Percentiles rank a stretch among this genome's conserved stretches.
Conservation (phyloP, 1,139 yeast genomes). For the Suhomyces bribrorum region DNA sequence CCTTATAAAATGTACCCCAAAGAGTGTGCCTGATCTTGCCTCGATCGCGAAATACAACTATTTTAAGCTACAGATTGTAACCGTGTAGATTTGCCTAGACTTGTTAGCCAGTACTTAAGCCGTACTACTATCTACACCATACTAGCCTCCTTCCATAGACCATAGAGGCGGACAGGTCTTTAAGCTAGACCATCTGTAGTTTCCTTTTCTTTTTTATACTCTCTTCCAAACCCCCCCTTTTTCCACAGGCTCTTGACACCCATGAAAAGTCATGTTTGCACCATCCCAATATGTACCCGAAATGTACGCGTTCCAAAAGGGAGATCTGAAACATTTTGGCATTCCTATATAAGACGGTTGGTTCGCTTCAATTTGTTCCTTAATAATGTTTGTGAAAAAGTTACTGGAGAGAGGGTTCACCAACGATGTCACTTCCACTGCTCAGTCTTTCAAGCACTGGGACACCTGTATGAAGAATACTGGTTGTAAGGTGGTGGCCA, state of each 20-base stretch:
- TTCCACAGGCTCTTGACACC: neutral
- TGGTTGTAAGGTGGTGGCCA: slow-evolving; percentile 74
- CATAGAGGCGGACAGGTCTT: too few species aligned
- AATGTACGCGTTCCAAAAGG: neutral
- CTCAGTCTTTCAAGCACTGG: slow-evolving; percentile 65
- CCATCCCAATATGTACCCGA: too few species aligned
- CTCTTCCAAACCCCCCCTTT: too few species aligned
- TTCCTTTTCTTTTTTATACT: too few species aligned
- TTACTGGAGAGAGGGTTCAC: slow-evolving; percentile 11
- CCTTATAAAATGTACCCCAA: neutral
- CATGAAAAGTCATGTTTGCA: neutral
- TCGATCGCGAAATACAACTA: too few species aligned
- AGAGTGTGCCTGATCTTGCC: neutral
- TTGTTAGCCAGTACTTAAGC: too few species aligned
- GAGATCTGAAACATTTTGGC: neutral
- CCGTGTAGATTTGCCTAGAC: too few species aligned
- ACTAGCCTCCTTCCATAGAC: too few species aligned
- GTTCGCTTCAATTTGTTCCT: too few species aligned
- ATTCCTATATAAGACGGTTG: neutral
- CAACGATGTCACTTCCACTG: slow-evolving; percentile 41
- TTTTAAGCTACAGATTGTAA: too few species aligned
- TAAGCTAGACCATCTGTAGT: too few species aligned
- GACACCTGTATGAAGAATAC: slow-evolving; percentile 78
- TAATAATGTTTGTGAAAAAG: slow-evolving; percentile 6
- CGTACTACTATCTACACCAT: too few species aligned